These are phyloP conservation scores for Pulveroboletus sp. DNA, from an alignment of 768 basidiomycete species.

Conservation along the genomic window DNA sequence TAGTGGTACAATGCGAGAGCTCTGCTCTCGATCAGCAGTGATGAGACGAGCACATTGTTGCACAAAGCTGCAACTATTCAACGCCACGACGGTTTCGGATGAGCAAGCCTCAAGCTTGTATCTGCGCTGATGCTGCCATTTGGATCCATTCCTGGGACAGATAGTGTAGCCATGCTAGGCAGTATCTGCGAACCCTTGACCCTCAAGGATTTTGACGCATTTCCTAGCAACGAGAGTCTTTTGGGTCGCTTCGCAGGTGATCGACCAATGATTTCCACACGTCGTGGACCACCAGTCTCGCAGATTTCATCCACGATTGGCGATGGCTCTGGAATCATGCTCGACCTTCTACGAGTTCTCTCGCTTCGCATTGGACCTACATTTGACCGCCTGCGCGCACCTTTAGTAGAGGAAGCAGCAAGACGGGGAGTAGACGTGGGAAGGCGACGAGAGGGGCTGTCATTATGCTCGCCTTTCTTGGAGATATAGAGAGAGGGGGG, in stretches of 20 bases:
- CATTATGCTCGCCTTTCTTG: conserved; percentile 35
- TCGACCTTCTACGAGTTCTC: conserved; percentile 72
- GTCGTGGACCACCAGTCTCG: conserved; percentile 35
- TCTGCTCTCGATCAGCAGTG: conserved; percentile 8
- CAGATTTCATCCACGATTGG: conserved; percentile 38
- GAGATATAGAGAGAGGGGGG: conserved; percentile 25
- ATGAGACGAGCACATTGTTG: conserved; percentile 5
- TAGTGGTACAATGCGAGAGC: conserved; percentile 18
- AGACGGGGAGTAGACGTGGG: conserved; percentile 44
- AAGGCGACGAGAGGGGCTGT: conserved; percentile 50
- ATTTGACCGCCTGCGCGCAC: conserved; percentile 61
- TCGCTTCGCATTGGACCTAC: conserved; percentile 75
- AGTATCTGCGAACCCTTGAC: conserved; percentile 31
- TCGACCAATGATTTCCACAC: conserved; percentile 39
- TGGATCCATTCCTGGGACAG: conserved; percentile 37
- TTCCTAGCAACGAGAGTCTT: conserved; percentile 52
- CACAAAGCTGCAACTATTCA: conserved; percentile 29
- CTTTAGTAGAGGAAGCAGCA: conserved; percentile 35
- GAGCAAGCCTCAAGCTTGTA: conserved; percentile 41
- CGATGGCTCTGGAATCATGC: conserved; percentile 72
- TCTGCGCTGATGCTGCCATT: conserved; percentile 45
- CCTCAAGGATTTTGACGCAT: conserved; percentile 34
- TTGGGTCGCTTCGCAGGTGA: conserved; percentile 63
- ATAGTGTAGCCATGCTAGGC: conserved; percentile 29
- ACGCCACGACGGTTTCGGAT: conserved; percentile 56